Conservation (phyloP, 176 grass and related monocot species). For the Oryza brachyantha region DNA sequence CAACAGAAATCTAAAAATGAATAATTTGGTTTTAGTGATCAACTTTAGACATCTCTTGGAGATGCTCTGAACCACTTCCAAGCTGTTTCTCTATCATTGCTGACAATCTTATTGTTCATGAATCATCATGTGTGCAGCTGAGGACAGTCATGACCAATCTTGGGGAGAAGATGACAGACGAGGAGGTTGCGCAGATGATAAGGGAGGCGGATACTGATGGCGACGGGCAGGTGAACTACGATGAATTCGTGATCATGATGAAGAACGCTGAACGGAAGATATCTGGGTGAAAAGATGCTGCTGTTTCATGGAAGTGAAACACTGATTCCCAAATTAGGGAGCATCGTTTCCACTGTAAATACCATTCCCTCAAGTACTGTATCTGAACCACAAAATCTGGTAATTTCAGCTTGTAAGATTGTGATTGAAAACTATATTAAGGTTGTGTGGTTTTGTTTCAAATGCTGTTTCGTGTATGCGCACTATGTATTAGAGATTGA, state of each 20-base stretch:
- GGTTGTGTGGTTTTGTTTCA: conserved; percentile 8
- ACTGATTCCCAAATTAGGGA: neutral
- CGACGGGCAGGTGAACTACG: conserved; percentile 62
- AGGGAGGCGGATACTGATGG: conserved; percentile 63
- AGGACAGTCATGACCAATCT: conserved; percentile 71
- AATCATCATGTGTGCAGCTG: conserved; percentile 50
- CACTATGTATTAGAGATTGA: neutral
- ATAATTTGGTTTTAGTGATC: too few relatives aligned
- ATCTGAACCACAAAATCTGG: neutral
- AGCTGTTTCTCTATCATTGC: neutral
- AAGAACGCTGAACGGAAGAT: conserved; percentile 45
- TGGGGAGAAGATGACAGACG: conserved; percentile 62
- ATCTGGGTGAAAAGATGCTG: conserved; percentile 21
- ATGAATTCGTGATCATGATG: conserved; percentile 75
- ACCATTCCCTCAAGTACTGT: conserved; percentile 13
- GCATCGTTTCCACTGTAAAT: conserved; percentile 26
- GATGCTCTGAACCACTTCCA: neutral
- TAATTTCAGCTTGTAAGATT: conserved; percentile 1
- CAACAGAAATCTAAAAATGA: too few relatives aligned
- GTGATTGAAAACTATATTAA: neutral
- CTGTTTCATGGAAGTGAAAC: conserved; percentile 4
- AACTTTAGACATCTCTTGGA: too few relatives aligned
- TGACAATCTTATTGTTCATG: neutral
- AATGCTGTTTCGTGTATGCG: neutral
- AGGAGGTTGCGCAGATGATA: conserved; percentile 76